phyloP scores from a whole-genome alignment of 768 basidiomycete species.

The Xerocomellus intermedius region DNA sequence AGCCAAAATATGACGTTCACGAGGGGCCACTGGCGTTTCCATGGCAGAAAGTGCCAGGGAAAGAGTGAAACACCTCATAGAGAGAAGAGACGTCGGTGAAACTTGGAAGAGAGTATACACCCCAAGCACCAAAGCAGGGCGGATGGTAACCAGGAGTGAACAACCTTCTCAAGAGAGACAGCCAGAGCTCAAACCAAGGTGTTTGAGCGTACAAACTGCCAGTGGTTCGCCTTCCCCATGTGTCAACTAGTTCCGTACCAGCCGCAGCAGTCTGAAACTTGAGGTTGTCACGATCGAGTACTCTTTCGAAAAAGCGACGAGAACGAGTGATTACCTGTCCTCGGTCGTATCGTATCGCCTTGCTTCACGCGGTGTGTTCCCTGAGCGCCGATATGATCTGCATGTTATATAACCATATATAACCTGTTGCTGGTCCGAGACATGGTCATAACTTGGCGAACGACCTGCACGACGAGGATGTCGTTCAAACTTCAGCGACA shows the following conservation, averaged over 20 bases:
- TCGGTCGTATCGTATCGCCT: no score
- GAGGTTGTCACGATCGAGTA: background rate
- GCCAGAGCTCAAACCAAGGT: background rate
- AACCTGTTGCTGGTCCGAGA: no score
- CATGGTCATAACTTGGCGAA: no score
- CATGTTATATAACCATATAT: no score
- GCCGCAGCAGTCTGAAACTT: background rate
- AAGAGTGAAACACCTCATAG: background rate
- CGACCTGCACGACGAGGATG: no score
- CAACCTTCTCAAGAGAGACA: background rate
- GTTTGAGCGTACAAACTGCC: background rate
- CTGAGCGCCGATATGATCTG: no score
- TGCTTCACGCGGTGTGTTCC: no score
- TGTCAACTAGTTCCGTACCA: no score
- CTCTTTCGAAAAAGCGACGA: no score
- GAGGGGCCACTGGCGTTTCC: background rate
- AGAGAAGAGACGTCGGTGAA: background rate
- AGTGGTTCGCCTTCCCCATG: no score
- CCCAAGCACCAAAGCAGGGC: background rate
- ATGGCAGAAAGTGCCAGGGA: background rate
- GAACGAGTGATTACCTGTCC: no score
- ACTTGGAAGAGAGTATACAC: background rate
- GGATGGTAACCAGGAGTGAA: background rate
- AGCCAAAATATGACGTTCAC: no score
- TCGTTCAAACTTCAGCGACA: background rate